A percentile compares a stretch with the other conserved stretches of the same genome.
Evolutionary conservation across 2,329 filamentous ascomycete genomes (phyloP).

Genomic region (Tolypocladium ovalisporum): DNA sequence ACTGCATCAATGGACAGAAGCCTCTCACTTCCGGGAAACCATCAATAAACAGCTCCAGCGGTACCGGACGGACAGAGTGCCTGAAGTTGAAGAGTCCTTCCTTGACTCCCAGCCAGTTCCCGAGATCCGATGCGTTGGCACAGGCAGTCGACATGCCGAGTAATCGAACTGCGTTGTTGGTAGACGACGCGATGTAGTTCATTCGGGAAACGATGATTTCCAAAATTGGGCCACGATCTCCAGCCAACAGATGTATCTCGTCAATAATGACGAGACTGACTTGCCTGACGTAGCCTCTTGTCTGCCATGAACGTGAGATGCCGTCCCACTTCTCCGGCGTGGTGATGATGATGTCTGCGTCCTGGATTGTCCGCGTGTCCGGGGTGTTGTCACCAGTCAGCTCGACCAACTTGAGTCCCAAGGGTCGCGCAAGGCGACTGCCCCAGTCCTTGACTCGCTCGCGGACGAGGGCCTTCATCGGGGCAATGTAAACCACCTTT

Average conservation of each 20-base stretch:
- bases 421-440: constrained; percentile 64
- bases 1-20: constrained; percentile 97
- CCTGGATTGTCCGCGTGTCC: constrained; percentile 86
- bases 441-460: constrained; percentile 96
- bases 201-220: constrained; percentile 92
- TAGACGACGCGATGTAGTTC: constrained; percentile 97
- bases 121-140: constrained; percentile 87
- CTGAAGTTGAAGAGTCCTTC: constrained; percentile 94
- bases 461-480: constrained; percentile 96
- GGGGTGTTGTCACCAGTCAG: constrained; percentile 96
- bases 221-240: constrained; percentile 91
- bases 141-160: constrained; percentile 99
- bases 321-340: constrained; percentile 99
- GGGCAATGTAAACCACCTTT: constrained; percentile 97
- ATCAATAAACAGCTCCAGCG: constrained; percentile 92
- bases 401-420: constrained; percentile 87
- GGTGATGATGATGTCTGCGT: constrained; percentile 96
- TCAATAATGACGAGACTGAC: constrained; percentile 97
- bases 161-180: constrained; percentile 76
- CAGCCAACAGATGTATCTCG: constrained; percentile 94
- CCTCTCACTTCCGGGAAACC: constrained; percentile 91
- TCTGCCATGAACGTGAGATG: constrained; percentile 98
- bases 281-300: constrained; percentile 87
- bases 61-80: constrained; percentile 92
- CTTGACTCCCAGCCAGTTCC: constrained; percentile 94